Base-by-base conservation (phyloP, 1,284 basidiomycete genomes). In the Ganoderma boninense region DNA sequence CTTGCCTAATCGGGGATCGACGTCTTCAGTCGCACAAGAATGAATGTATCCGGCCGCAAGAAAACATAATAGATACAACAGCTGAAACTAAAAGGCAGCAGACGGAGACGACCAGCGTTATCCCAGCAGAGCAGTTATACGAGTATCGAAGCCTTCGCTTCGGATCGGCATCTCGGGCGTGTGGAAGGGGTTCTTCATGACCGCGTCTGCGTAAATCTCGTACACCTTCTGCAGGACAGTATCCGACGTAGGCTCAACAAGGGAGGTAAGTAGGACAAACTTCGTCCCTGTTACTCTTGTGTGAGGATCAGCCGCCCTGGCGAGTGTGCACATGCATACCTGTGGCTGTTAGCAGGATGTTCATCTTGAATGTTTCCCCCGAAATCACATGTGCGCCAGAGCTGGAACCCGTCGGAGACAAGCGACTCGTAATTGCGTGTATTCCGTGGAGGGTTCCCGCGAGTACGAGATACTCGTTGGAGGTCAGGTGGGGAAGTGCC, bases 141-240 rank as follows among this genome's bases (percentile, higher is more conserved):
- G 89, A 46, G 82, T 84, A 78, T 99, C 97, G 78, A 99, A 99
- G 11, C 89, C 90, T 76, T 97, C 94, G 65, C 89, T 95, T 63
- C 97, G 91, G 75, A 99, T 97, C 1, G 98, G 98, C 97, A 99
- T 99, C 82, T 99, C 98, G 35, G 95, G 94, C 4, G 96, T 98
- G 80, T 99, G 97, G 83, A 99, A 99, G 0, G 98, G 98, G 79
- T 99, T 99, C 87, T 99, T 99, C 96, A 98, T 98, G 66, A 98
- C 97, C 5, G 94, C 92, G 79, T 98, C 97, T 2, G 96, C 87
- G 83, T 97, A 98, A 18, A 89, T 89, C 80, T 97, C 95, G 82
- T 98, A 98, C 66, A 96, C 91, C 79, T 90, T 94, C 77, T 94
- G 92, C 63, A 96, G 82, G 13, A 92, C 83, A 2, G 89, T 81